Percentiles rank a stretch among this genome's conserved stretches.
phyloP scores from a whole-genome alignment of 108 stramenopile species.

The Conticribra guillardii region DNA sequence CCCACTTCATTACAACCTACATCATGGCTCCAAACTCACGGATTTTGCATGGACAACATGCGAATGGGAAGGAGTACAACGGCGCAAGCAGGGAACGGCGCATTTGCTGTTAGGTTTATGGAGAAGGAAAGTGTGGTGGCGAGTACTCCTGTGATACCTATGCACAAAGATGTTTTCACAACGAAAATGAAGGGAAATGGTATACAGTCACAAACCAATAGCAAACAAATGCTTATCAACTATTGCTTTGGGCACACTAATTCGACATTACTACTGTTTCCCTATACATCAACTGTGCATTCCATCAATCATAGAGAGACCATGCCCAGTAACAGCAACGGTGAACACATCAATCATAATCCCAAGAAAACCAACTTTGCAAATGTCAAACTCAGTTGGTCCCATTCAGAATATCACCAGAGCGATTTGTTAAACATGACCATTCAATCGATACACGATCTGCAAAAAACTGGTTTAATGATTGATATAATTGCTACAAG shows the following conservation, averaged over 20 bases:
- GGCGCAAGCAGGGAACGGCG: slow-evolving; percentile 38
- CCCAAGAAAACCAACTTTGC: slow-evolving; percentile 21
- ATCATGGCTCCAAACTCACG: slow-evolving; percentile 41
- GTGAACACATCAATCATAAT: too few relatives aligned
- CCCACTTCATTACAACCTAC: slow-evolving; percentile 18
- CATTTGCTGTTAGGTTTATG: slow-evolving; percentile 39
- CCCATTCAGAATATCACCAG: slow-evolving; percentile 24
- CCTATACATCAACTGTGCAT: slow-evolving; percentile 49
- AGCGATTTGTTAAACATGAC: slow-evolving; percentile 17
- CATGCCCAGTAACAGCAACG: neutral
- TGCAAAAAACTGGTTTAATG: slow-evolving; percentile 21
- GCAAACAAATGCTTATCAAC: slow-evolving; percentile 59
- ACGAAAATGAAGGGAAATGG: neutral
- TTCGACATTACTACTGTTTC: slow-evolving; percentile 56
- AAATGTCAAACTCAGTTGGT: slow-evolving; percentile 54
- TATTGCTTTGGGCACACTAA: slow-evolving; percentile 65
- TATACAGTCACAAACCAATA: neutral
- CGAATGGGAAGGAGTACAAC: slow-evolving; percentile 16
- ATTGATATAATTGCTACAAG: slow-evolving; percentile 55
- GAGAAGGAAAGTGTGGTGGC: slow-evolving; percentile 31
- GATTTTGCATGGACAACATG: slow-evolving; percentile 49
- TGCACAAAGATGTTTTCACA: slow-evolving; percentile 14
- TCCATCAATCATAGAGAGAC: slow-evolving; percentile 50
- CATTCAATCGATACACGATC: slow-evolving; percentile 13
- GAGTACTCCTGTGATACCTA: slow-evolving; percentile 39